Conservation (phyloP, 306 rosid genomes). For the Luffa aegyptiaca region DNA sequence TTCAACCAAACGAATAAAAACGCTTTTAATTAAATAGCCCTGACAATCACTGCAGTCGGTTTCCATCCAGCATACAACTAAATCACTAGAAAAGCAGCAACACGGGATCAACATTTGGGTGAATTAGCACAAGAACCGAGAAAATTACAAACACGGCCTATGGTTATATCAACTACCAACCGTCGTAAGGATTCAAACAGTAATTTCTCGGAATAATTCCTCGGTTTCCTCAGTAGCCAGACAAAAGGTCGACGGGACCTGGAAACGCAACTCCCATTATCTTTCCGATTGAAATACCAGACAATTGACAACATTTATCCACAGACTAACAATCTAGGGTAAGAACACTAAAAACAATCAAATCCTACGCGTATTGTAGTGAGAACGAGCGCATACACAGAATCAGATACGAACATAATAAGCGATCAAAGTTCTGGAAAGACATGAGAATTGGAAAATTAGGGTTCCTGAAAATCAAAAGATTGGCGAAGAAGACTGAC, state of each 20-base stretch:
- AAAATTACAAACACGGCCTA: neutral
- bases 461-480: neutral
- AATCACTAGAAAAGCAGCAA: neutral
- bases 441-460: neutral
- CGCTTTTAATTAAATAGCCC: neutral
- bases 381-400: neutral
- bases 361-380: neutral
- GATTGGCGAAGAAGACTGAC: constrained; percentile 5
- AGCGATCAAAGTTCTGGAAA: neutral
- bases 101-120: neutral
- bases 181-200: neutral
- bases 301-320: neutral
- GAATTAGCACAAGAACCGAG: neutral
- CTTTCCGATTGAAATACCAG: neutral
- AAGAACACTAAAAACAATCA: neutral
- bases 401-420: neutral
- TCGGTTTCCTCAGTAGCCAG: neutral
- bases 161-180: neutral
- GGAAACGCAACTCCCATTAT: neutral
- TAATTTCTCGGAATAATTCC: neutral
- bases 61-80: neutral
- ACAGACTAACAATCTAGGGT: neutral
- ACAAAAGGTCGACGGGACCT: neutral
- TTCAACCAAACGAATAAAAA: neutral
- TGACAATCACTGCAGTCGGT: neutral